Conservation (phyloP, 768 basidiomycete genomes). For the Daedalea quercina region DNA sequence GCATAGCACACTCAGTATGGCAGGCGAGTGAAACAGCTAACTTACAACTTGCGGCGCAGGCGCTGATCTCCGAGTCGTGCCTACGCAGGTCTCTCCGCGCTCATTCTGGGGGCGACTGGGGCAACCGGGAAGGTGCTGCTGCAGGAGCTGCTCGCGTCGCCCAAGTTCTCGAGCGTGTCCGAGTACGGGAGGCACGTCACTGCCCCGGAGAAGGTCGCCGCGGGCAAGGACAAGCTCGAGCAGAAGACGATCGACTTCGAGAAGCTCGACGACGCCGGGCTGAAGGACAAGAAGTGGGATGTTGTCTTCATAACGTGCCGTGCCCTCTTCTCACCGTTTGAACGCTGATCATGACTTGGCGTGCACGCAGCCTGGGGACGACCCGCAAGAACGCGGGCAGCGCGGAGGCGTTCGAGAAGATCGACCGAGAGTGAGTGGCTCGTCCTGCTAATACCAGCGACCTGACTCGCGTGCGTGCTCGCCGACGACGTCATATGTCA, state of each 20-base stretch:
- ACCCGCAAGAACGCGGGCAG: slow-evolving; percentile 54
- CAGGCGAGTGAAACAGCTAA: too few species aligned
- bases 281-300: slow-evolving; percentile 60
- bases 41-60: too few species aligned
- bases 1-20: too few species aligned
- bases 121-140: slow-evolving; percentile 59
- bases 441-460: background rate
- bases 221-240: slow-evolving; percentile 51
- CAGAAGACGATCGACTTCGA: slow-evolving; percentile 69
- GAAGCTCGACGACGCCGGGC: slow-evolving; percentile 42
- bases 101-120: slow-evolving; percentile 73
- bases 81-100: slow-evolving; percentile 35
- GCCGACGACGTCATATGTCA: slow-evolving; percentile 17
- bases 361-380: slow-evolving; percentile 50
- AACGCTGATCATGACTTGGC: background rate
- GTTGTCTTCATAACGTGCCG: slow-evolving; percentile 66
- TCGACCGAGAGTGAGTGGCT: slow-evolving; percentile 57
- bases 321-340: background rate
- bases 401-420: slow-evolving; percentile 58
- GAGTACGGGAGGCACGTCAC: slow-evolving; percentile 69
- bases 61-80: too few species aligned
- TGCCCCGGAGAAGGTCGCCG: slow-evolving; percentile 29
- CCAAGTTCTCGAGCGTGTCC: slow-evolving; percentile 50
- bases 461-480: too few species aligned
- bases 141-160: slow-evolving; percentile 49